A percentile compares a stretch with the other conserved stretches of the same genome.
Evolutionary conservation across 1,284 basidiomycete species (phyloP).

Genomic region (Trametes sp.): DNA sequence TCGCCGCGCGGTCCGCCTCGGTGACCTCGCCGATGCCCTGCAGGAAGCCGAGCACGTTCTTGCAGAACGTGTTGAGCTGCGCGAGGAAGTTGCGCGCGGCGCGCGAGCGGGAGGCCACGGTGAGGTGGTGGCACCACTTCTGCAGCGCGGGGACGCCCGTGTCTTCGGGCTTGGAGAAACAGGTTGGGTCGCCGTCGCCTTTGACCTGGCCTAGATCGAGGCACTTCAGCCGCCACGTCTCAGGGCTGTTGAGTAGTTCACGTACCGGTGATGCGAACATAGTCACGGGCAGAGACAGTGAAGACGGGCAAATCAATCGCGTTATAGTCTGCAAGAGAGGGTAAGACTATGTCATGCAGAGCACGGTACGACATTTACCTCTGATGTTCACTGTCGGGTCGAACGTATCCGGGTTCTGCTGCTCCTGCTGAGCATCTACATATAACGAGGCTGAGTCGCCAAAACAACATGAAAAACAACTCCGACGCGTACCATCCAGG

Average conservation of each 20-base stretch:
- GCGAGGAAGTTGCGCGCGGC: slow-evolving; percentile 55
- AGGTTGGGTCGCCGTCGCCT: slow-evolving; percentile 63
- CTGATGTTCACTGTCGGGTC: slow-evolving; percentile 58
- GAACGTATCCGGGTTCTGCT: slow-evolving; percentile 62
- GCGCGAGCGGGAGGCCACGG: slow-evolving; percentile 60
- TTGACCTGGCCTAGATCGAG: slow-evolving; percentile 55
- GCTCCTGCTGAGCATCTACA: slow-evolving; percentile 60
- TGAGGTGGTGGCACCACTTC: slow-evolving; percentile 64
- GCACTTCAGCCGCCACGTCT: not conserved
- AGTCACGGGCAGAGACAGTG: slow-evolving; percentile 67
- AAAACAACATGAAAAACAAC: not conserved
- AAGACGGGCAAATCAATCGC: slow-evolving; percentile 68
- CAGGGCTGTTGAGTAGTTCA: too few species aligned
- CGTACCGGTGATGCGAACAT: slow-evolving; percentile 45
- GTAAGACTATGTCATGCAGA: not conserved
- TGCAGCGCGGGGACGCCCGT: slow-evolving; percentile 65
- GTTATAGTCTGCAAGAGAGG: slow-evolving; percentile 54
- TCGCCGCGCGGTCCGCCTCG: slow-evolving; percentile 52
- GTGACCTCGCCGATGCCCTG: slow-evolving; percentile 59
- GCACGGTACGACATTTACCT: slow-evolving; percentile 43
- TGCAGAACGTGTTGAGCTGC: slow-evolving; percentile 57
- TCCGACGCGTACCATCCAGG: slow-evolving; percentile 53
- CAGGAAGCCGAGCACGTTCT: slow-evolving; percentile 56
- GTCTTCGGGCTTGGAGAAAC: slow-evolving; percentile 61
- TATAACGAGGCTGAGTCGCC: not conserved